These are phyloP conservation scores for Xylaria sp. DNA, from an alignment of 2,329 filamentous ascomycete species.

Conservation along the genomic window DNA sequence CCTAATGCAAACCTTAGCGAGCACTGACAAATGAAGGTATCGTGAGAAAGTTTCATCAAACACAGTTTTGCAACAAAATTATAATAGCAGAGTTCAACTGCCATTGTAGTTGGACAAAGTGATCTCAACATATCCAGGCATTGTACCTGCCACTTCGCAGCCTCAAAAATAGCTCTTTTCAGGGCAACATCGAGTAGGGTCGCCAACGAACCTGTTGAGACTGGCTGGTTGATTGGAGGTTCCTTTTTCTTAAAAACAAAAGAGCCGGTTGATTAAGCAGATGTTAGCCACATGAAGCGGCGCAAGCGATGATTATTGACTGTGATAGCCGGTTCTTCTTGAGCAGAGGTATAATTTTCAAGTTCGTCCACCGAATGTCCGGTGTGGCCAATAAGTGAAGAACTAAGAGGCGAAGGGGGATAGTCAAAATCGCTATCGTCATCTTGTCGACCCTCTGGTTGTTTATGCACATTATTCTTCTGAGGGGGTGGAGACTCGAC, in stretches of 20 bases:
- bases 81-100: constrained; percentile 16
- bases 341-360: neutral
- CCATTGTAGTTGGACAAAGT: constrained; percentile 16
- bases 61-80: constrained; percentile 1
- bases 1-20: neutral
- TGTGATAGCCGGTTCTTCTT: neutral
- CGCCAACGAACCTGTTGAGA: neutral
- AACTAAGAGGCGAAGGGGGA: constrained; percentile 30
- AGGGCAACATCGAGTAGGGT: neutral
- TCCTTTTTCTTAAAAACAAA: neutral
- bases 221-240: neutral
- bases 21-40: neutral
- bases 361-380: constrained; percentile 45
- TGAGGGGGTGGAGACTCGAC: neutral
- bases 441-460: neutral
- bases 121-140: constrained; percentile 11
- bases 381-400: constrained; percentile 46
- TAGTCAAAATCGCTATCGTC: constrained; percentile 18
- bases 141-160: neutral
- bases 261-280: constrained; percentile 4
- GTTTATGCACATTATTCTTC: constrained; percentile 14
- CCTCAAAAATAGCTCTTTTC: constrained; percentile 4
- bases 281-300: constrained; percentile 25
- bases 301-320: constrained; percentile 33
- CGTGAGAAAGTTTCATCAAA: constrained; percentile 7